A percentile compares a stretch with the other conserved stretches of the same genome.
Conservation (phyloP, 2,329 filamentous ascomycete species). For the Blastomyces gilchristii region DNA sequence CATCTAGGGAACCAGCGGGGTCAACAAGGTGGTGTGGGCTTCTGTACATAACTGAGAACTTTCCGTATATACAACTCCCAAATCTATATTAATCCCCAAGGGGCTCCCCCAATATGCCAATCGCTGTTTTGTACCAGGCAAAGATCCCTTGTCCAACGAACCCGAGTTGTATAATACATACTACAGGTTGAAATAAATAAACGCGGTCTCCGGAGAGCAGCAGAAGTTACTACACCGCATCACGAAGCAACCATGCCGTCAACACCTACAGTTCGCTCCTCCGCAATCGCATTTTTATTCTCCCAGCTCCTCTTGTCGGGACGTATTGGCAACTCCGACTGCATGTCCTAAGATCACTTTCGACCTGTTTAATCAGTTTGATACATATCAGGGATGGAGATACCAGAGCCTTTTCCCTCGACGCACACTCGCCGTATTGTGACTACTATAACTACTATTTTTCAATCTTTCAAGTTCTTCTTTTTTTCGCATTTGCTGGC, state of each 20-base stretch:
- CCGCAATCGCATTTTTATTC: background rate
- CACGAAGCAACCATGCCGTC: background rate
- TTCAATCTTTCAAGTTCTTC: too few species aligned
- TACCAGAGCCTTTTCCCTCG: background rate
- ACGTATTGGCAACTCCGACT: constrained; percentile 13
- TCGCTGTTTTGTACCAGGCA: background rate
- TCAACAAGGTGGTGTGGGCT: background rate
- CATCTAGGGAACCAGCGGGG: too few species aligned
- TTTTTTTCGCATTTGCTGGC: constrained; percentile 29
- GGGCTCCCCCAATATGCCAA: background rate
- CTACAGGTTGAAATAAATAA: background rate
- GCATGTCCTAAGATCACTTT: constrained; percentile 38
- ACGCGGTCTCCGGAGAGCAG: background rate
- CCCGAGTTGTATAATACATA: background rate
- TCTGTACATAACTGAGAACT: background rate
- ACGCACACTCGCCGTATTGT: background rate
- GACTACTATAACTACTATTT: background rate
- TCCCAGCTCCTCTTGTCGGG: constrained; percentile 4
- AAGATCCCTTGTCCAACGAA: background rate
- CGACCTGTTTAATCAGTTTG: constrained; percentile 45
- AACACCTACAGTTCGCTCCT: background rate
- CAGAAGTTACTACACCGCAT: background rate
- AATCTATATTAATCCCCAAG: background rate
- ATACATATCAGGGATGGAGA: constrained; percentile 41
- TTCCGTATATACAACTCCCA: background rate